A percentile compares a stretch with the other conserved stretches of the same genome.
phyloP scores from a whole-genome alignment of 345 rosid genomes.

The Syzygium jambos region DNA sequence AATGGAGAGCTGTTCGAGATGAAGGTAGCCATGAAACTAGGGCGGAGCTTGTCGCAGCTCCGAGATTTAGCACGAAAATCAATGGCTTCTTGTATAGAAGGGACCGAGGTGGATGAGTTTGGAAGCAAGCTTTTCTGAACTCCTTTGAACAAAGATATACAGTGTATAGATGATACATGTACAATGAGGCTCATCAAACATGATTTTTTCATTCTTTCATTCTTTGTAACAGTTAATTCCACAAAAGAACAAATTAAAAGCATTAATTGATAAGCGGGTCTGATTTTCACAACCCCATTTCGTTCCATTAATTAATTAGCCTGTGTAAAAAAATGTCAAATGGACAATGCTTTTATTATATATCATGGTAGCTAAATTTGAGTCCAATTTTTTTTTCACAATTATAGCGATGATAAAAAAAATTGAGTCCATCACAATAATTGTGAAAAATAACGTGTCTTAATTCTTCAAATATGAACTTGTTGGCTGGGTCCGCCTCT shows the following conservation, averaged over 20 bases:
- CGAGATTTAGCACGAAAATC: constrained; percentile 26
- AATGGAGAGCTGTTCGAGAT: constrained; percentile 24
- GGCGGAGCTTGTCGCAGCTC: constrained; percentile 39
- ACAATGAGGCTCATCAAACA: background rate
- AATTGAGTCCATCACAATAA: background rate
- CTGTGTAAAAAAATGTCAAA: background rate
- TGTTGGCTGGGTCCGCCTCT: too few species aligned
- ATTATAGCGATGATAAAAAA: background rate
- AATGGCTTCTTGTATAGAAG: background rate
- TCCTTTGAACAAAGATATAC: background rate
- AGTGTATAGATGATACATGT: background rate
- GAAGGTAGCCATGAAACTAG: constrained; percentile 31
- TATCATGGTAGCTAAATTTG: background rate
- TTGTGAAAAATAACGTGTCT: background rate
- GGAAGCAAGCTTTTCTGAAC: constrained; percentile 35
- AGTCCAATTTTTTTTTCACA: too few species aligned
- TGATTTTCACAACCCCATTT: background rate
- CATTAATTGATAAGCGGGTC: background rate
- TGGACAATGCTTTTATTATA: background rate
- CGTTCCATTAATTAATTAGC: background rate
- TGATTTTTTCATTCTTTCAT: background rate
- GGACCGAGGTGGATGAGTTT: constrained; percentile 19
- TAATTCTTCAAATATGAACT: background rate
- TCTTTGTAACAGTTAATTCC: background rate
- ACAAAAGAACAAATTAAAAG: background rate